Conservation (phyloP, 768 basidiomycete species). For the Boletellus sp. region DNA sequence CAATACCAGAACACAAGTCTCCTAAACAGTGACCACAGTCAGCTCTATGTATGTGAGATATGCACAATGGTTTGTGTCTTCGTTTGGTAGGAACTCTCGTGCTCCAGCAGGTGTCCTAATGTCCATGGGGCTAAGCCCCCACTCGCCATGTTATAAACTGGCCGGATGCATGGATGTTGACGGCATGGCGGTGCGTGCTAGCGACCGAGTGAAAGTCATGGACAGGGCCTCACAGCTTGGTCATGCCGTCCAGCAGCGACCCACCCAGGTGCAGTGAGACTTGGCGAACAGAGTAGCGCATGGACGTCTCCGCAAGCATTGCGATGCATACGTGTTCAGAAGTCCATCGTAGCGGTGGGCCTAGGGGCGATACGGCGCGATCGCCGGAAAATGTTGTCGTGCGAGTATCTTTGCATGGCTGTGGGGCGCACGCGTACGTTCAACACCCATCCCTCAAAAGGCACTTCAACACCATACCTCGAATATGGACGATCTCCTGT, state of each 20-base stretch:
- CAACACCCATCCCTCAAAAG: conserved; percentile 58
- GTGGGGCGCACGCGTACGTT: conserved; percentile 41
- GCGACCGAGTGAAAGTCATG: neutral
- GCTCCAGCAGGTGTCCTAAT: no score
- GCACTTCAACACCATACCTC: conserved; percentile 59
- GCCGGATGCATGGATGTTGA: neutral
- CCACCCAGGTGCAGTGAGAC: conserved; percentile 68
- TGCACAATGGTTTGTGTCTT: no score
- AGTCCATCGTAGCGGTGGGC: conserved; percentile 60
- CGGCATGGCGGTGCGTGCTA: neutral
- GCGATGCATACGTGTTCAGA: conserved; percentile 59
- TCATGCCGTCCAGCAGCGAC: conserved; percentile 57
- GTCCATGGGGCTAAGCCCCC: neutral
- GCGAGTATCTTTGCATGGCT: neutral
- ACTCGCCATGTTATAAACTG: conserved; percentile 48
- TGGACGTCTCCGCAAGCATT: conserved; percentile 55
- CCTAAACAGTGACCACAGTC: no score
- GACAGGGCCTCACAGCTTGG: conserved; percentile 51
- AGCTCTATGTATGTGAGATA: no score
- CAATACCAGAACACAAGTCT: no score
- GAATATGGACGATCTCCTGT: conserved; percentile 64
- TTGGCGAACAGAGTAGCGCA: conserved; percentile 71
- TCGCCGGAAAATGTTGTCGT: neutral
- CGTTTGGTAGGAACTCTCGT: no score
- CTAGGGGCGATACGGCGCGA: conserved; percentile 23